These are phyloP conservation scores for Wilcoxina mikolae DNA, from an alignment of 495 filamentous ascomycete species.

Conservation along the genomic window DNA sequence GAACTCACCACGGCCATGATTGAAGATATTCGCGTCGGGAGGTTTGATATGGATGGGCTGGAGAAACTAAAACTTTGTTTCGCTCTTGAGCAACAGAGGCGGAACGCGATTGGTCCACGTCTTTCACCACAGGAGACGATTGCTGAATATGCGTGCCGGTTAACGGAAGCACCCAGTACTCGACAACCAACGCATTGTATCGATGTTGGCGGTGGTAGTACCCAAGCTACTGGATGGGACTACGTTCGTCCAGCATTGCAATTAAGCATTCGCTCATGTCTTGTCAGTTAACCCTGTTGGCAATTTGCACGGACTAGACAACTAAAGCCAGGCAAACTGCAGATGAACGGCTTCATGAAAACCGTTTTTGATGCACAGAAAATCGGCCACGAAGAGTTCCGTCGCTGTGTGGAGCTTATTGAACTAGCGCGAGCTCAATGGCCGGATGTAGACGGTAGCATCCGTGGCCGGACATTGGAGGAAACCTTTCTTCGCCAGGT, in stretches of 20 bases:
- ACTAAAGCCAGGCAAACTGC: neutral
- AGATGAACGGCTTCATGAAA: constrained; percentile 13
- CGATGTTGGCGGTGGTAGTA: neutral
- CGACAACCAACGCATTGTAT: neutral
- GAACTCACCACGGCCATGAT: constrained; percentile 23
- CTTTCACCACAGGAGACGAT: constrained; percentile 22
- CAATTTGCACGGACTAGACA: neutral
- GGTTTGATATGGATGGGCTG: constrained; percentile 10
- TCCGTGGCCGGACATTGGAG: constrained; percentile 23
- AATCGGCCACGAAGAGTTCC: constrained; percentile 17
- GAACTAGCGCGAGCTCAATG: constrained; percentile 22
- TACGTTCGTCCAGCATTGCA: constrained; percentile 22
- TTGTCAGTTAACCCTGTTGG: neutral
- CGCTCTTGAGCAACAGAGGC: constrained; percentile 20
- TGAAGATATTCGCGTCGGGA: constrained; percentile 19
- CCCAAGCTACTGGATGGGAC: constrained; percentile 15
- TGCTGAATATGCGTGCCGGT: constrained; percentile 12
- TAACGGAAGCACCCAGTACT: constrained; percentile 9
- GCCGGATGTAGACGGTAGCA: constrained; percentile 21
- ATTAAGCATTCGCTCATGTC: constrained; percentile 16
- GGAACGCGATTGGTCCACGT: constrained; percentile 23
- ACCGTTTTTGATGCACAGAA: constrained; percentile 5
- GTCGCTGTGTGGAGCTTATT: constrained; percentile 21
- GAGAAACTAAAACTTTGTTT: constrained; percentile 22
- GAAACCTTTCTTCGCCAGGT: constrained; percentile 24